Conservation (phyloP, 75 land plant genomes). For the Isoetes taiwanensis region DNA sequence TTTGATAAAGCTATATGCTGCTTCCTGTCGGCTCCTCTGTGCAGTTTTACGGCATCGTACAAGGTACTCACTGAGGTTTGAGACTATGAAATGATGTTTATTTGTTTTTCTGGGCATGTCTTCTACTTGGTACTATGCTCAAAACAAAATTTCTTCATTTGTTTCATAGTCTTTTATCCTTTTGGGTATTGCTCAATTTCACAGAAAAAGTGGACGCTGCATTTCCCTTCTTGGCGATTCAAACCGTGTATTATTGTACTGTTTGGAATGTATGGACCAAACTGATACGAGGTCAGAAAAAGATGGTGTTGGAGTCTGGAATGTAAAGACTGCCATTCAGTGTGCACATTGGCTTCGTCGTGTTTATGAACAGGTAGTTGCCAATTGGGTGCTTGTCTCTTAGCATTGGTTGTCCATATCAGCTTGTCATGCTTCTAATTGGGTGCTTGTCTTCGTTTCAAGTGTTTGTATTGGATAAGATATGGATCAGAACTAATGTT, state of each 20-base stretch:
- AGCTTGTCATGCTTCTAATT: too few species aligned
- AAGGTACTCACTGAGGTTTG: too few species aligned
- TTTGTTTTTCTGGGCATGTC: not conserved
- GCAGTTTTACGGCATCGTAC: constrained; percentile 48
- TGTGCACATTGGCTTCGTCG: constrained; percentile 72
- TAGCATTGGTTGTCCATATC: too few species aligned
- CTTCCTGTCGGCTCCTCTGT: constrained; percentile 52
- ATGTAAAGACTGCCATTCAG: constrained; percentile 34
- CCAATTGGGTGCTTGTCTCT: too few species aligned
- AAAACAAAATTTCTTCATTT: not conserved
- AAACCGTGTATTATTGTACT: constrained; percentile 39
- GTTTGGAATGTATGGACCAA: constrained; percentile 36
- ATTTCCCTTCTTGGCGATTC: constrained; percentile 69
- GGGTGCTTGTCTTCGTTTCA: too few species aligned
- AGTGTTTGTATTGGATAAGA: too few species aligned
- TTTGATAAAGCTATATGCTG: constrained; percentile 37
- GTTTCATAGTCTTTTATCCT: not conserved
- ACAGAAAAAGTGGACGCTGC: constrained; percentile 45
- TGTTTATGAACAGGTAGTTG: constrained; percentile 78
- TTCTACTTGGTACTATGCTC: not conserved
- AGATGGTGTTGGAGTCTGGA: constrained; percentile 27
- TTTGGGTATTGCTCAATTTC: not conserved
- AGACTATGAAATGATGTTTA: not conserved
- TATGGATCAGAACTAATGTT: too few species aligned
- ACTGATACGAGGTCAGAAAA: not conserved